Evolutionary conservation across 1,284 basidiomycete genomes (phyloP), one percentile per base, ranked within the genome.

Genomic region (Leucocoprinus gongylophorus): DNA sequence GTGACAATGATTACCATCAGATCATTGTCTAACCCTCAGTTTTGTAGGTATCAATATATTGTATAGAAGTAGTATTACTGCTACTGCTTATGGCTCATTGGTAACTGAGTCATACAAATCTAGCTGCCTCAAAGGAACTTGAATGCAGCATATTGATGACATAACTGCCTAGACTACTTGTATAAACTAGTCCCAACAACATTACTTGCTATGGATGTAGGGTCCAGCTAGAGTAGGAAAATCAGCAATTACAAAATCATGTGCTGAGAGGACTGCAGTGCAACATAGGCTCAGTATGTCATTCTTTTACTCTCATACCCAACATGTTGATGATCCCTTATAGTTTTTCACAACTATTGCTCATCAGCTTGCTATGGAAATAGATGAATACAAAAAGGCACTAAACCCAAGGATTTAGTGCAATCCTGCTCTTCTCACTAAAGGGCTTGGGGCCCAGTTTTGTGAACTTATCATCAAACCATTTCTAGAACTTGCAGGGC

Each of bases 141-240:
- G 44, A 1, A 20, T 17, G 8, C 18, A 35, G 9, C 21, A 32
- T 6, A 32, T 46, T 20, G 1, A 21, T 0, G 30, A 35, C n/a
- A 33, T 46, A 5, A 35, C 30, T 7, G 5, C 6, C 2, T 46
- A 20, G 44, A 18, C 17, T 5, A 15, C 12, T 6, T 13, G 44
- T 3, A 39, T 39, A 5, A 8, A 18, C 18, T 12, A n/a, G 0
- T 5, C 7, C 5, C 44, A 33, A 1, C 5, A 10, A 2, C 5
- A 28, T n/a, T 42, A 9, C 9, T 5, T 50, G 5, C 28, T 40
- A 26, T 54, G 52, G 46, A 29, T 50, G 39, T 28, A 43, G 10
- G 46, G 40, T 1, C 43, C 49, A 21, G 41, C 50, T 35, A 49
- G 42, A 45, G 32, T 29, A 20, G 52, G 50, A 2, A 52, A 52